A percentile compares a stretch with the other conserved stretches of the same genome.
phyloP scores from a whole-genome alignment of 2,329 filamentous ascomycete genomes.

The Fusarium sp. region DNA sequence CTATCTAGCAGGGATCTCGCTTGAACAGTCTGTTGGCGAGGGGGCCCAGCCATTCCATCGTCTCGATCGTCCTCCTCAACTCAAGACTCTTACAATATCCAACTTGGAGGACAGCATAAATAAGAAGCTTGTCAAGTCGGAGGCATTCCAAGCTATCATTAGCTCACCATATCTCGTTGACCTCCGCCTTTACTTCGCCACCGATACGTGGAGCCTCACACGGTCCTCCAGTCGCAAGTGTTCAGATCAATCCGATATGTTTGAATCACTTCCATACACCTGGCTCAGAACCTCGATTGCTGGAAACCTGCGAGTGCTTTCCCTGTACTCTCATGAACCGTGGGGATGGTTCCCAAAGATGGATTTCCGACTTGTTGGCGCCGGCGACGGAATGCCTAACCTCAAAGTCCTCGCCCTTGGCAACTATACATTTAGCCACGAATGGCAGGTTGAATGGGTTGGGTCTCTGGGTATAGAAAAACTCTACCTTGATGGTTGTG shows the following conservation, averaged over 20 bases:
- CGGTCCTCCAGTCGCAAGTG: neutral
- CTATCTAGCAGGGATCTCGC: conserved; percentile 13
- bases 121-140: too few species aligned
- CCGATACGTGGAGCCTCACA: neutral
- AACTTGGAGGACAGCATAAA: conserved; percentile 5
- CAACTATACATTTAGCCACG: conserved; percentile 54
- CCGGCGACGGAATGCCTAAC: conserved; percentile 44
- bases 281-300: conserved; percentile 37
- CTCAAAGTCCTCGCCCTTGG: conserved; percentile 54
- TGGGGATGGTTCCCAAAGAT: conserved; percentile 55
- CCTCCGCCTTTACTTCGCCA: neutral
- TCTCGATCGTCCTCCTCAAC: too few species aligned
- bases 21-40: neutral
- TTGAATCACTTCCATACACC: conserved; percentile 23
- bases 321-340: conserved; percentile 49
- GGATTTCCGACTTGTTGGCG: conserved; percentile 44
- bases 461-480: conserved; percentile 49
- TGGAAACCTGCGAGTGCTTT: conserved; percentile 48
- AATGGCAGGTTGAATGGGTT: conserved; percentile 60
- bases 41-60: neutral
- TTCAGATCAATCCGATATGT: neutral
- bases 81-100: conserved; percentile 9
- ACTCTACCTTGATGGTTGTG: conserved; percentile 56
- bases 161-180: neutral
- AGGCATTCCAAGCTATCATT: neutral